Evolutionary conservation across 148 eudicot species (phyloP).

Genomic region (Camellia granthamiana): DNA sequence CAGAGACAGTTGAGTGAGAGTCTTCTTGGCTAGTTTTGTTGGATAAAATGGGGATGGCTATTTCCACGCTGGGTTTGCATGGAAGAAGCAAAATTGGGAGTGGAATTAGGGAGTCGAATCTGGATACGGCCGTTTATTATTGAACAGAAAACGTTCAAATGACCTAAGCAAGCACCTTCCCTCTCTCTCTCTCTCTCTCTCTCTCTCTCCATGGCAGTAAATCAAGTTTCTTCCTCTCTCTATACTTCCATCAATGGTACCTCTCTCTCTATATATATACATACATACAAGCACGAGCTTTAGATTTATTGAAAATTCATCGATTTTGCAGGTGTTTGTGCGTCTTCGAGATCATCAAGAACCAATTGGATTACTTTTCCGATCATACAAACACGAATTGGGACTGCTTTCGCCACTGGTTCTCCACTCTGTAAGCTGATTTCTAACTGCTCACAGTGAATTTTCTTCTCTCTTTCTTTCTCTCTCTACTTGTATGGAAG

Average conservation of each 20-base stretch:
- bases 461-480: background rate
- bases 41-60: background rate
- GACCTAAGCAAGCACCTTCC: constrained; percentile 2
- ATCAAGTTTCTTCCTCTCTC: constrained; percentile 55
- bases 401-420: constrained; percentile 41
- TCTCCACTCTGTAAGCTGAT: constrained; percentile 53
- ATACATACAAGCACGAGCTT: background rate
- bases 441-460: background rate
- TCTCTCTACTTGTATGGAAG: background rate
- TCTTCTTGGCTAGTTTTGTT: background rate
- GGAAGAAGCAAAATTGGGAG: constrained; percentile 3
- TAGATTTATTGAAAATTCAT: background rate
- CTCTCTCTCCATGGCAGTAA: constrained; percentile 43
- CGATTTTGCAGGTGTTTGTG: constrained; percentile 29
- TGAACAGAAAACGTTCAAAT: background rate
- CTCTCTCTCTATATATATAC: background rate
- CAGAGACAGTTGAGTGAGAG: background rate
- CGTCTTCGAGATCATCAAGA: constrained; percentile 18
- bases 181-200: background rate
- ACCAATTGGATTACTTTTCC: constrained; percentile 11
- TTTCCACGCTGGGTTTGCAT: background rate
- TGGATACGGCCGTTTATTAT: background rate
- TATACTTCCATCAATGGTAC: constrained; percentile 37
- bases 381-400: constrained; percentile 25
- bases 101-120: background rate